Base-by-base conservation (phyloP, 176 grass and related monocot genomes). In the Musa schizocarpa region DNA sequence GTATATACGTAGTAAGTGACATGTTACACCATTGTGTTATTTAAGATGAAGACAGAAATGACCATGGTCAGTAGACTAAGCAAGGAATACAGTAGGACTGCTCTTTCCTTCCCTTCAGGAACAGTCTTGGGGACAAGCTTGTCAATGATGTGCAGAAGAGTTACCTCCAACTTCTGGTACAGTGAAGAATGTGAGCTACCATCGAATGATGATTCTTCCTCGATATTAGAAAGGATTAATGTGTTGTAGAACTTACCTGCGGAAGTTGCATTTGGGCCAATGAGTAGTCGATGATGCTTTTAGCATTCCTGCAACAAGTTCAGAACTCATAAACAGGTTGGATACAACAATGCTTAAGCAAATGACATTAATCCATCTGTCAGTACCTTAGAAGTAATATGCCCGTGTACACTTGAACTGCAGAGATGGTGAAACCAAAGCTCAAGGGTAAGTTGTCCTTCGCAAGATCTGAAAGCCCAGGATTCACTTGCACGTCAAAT, bases 131-230 rank as follows among this genome's bases (percentile, higher is more conserved):
- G 90, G 11, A 93, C 48, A 49, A 87, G 13, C 73, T 86, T 91
- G 53, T 81, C 85, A 0, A 90, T 74, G 26, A 89, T 14, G 1
- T 77, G 81, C 82, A 85, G 20, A 53, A 92, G 20, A 12, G 80
- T 56, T 11, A 76, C 65, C 23, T 91, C 86, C 74, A 93, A 59
- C 43, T 89, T 91, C 94, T 98, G 94, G 54, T 43, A 43, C 34
- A 43, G 0, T 43, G 34, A 43, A 43, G 34, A 43, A 43, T 3
- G 34, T 43, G 4, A 43, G 34, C 34, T 43, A 6, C 34, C 34
- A 43, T 43, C 34, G 34, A 5, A 43, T 43, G 34, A 29, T 29
- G 29, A 29, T 29, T 29, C 29, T 29, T 29, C 29, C 2, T 29
- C 2, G 29, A 29, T 29, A 29, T 29, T 29, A 29, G 29, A 3